Evolutionary conservation across 768 basidiomycete species (phyloP), one percentile per base, ranked within the genome.

Genomic region (Serpula lacrymans): DNA sequence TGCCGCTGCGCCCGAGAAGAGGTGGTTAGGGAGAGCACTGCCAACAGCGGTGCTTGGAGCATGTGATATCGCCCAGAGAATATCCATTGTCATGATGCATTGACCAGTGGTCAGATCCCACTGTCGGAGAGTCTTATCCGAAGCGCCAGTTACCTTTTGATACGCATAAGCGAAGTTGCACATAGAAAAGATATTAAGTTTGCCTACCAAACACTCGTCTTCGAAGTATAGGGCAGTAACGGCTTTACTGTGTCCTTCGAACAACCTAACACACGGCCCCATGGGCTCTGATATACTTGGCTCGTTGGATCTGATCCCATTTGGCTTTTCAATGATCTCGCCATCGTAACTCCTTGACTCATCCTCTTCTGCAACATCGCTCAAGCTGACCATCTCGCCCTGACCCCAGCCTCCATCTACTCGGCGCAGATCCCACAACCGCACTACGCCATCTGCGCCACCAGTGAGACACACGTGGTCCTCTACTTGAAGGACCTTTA

Each of bases 51-150:
- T 54, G 18, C 67, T 58, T 27, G 83, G 74, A 3, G 92, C 82
- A 63, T 98, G 95, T 8, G 91, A 92, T 51, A 98, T 95, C 2
- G 95, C 96, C 96, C 96, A 99, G 18, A 99, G 80, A 48, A 99
- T 96, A 63, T 99, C 96, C 96, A 99, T 99, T 17, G 95, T 95
- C 72, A 96, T 84, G 33, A 98, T 85, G 63, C 96, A 99, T 71
- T 98, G 96, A 6, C 95, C 96, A 0, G 96, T 98, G 14, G 78
- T 80, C 39, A 98, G 78, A 58, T 98, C 96, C 96, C 96, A 99
- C 59, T 98, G 95, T 3, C 96, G 88, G 40, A 99, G 75, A 0
- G 96, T 99, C 65, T 97, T 97, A 68, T 99, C 96, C 3, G 90
- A 92, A 5, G 96, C 95, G 24, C 96, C 96, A 6, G 94, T 97